phyloP scores from a whole-genome alignment of 345 rosid species.

The Rubroshorea leprosula region DNA sequence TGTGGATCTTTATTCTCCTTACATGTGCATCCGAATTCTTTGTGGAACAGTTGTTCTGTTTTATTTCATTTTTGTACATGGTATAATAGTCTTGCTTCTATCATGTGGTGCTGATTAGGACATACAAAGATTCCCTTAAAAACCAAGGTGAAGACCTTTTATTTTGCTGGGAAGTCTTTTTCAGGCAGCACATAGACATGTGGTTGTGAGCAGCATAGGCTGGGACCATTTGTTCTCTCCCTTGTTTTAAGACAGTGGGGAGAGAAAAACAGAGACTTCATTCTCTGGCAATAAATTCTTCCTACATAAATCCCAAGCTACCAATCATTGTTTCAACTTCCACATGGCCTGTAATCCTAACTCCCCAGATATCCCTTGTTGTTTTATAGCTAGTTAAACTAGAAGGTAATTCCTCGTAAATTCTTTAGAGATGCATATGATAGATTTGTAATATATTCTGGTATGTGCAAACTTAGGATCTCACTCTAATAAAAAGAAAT shows the following conservation, averaged over 20 bases:
- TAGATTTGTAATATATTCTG: no score
- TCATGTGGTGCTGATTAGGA: conserved; percentile 29
- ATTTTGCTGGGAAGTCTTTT: conserved; percentile 48
- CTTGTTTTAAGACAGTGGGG: conserved; percentile 23
- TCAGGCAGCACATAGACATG: conserved; percentile 65
- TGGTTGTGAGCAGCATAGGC: no score
- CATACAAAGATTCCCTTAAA: conserved; percentile 19
- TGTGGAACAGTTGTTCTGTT: conserved; percentile 5
- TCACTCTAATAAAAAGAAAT: no score
- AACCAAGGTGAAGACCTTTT: conserved; percentile 16
- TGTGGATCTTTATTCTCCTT: neutral
- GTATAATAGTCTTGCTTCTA: conserved; percentile 15
- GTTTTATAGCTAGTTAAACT: no score
- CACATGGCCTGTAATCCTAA: conserved; percentile 16
- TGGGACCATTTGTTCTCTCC: conserved; percentile 62
- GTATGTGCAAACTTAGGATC: no score
- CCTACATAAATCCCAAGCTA: conserved; percentile 18
- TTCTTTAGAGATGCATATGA: no score
- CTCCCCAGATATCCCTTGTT: conserved; percentile 15
- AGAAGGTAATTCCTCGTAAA: no score
- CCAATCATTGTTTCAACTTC: conserved; percentile 35
- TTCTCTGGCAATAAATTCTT: conserved; percentile 26
- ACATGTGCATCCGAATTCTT: conserved; percentile 12
- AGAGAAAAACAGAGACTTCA: neutral
- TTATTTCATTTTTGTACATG: neutral